phyloP scores from a whole-genome alignment of 1,284 basidiomycete genomes.

The Fomitiporia mediterranea region DNA sequence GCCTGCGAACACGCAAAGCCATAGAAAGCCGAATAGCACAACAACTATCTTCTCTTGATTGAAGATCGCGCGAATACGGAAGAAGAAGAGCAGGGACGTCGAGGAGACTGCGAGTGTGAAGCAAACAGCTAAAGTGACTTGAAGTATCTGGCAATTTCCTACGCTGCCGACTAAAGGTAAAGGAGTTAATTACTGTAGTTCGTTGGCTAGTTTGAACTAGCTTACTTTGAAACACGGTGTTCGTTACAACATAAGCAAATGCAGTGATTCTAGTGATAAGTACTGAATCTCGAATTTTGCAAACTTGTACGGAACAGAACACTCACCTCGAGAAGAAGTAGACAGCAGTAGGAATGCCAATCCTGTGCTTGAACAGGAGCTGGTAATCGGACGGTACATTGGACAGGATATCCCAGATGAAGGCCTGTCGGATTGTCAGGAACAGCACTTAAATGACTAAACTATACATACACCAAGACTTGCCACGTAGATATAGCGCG shows the following conservation, averaged over 20 bases:
- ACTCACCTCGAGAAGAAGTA: slow-evolving; percentile 29
- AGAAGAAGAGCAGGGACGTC: slow-evolving; percentile 16
- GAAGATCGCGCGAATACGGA: slow-evolving; percentile 18
- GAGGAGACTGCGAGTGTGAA: slow-evolving; percentile 7
- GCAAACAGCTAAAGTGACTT: background rate
- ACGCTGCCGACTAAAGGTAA: background rate
- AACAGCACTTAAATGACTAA: background rate
- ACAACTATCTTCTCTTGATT: background rate
- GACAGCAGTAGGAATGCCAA: slow-evolving; percentile 23
- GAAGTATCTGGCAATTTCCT: background rate
- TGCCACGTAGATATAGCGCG: slow-evolving; percentile 21
- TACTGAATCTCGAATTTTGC: background rate
- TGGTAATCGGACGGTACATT: slow-evolving; percentile 25
- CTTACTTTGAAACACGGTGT: slow-evolving; percentile 17
- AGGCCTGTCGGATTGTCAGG: slow-evolving; percentile 21
- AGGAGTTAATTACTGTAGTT: background rate
- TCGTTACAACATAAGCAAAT: slow-evolving; percentile 15
- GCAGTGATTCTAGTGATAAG: slow-evolving; percentile 6
- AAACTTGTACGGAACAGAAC: background rate
- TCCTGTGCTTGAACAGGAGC: slow-evolving; percentile 21
- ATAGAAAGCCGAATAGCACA: slow-evolving; percentile 8
- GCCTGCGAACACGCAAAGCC: slow-evolving; percentile 8
- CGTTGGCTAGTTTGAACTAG: background rate
- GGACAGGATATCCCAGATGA: slow-evolving; percentile 29
- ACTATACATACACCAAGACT: slow-evolving; percentile 20